phyloP scores from a whole-genome alignment of 2,329 filamentous ascomycete genomes.

The Ploettnerulaceae sp. region DNA sequence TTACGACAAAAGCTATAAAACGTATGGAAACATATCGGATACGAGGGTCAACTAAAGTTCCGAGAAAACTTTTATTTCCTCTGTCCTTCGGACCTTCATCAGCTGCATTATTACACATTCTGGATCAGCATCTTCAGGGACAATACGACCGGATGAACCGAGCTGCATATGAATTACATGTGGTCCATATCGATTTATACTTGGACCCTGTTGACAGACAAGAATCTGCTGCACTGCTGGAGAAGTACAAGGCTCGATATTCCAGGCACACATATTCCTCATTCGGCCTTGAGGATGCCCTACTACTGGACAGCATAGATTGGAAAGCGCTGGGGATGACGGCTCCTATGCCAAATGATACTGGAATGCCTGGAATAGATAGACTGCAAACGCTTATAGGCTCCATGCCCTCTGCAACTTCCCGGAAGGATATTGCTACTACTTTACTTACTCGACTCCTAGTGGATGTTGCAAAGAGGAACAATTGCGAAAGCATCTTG shows the following conservation, averaged over 20 bases:
- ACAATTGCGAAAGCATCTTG: slow-evolving; percentile 64
- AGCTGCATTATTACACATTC: slow-evolving; percentile 66
- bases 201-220: slow-evolving; percentile 29
- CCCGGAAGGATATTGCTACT: slow-evolving; percentile 66
- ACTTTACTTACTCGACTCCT: slow-evolving; percentile 70
- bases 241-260: slow-evolving; percentile 52
- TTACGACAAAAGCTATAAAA: slow-evolving; percentile 74
- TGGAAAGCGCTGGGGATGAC: slow-evolving; percentile 43
- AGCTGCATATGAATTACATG: slow-evolving; percentile 61
- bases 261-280: slow-evolving; percentile 60
- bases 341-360: slow-evolving; percentile 10
- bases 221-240: slow-evolving; percentile 35
- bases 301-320: slow-evolving; percentile 48
- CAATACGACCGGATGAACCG: slow-evolving; percentile 61
- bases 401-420: slow-evolving; percentile 66
- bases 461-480: slow-evolving; percentile 54
- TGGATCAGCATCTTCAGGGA: slow-evolving; percentile 63
- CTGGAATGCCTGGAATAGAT: slow-evolving; percentile 29
- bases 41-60: slow-evolving; percentile 34
- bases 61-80: slow-evolving; percentile 61
- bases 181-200: slow-evolving; percentile 44
- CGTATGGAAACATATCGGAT: slow-evolving; percentile 65
- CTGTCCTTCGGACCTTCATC: slow-evolving; percentile 83
- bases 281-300: slow-evolving; percentile 59
- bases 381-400: slow-evolving; percentile 45